Evolutionary conservation across 768 basidiomycete species (phyloP), one percentile per base, ranked within the genome.

Genomic region (Agrocybe praecox): DNA sequence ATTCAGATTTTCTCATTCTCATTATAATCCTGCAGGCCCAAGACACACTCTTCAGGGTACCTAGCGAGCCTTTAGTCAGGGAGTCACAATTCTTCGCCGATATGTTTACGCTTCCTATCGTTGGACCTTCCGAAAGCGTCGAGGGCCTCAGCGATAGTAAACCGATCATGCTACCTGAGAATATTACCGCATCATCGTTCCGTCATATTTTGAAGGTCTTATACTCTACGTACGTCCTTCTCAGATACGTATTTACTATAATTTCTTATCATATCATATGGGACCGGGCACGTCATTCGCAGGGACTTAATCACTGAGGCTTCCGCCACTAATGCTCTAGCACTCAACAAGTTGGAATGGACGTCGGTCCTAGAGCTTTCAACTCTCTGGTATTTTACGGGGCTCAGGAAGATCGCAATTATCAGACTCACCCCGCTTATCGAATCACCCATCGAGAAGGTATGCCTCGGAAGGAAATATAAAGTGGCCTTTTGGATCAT

Each of bases 401-500:
- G n/a, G 17, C 36, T 19, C 26, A 34, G 50, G 21, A 33, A 14
- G 36, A 6, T 40, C 6, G 36, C 36, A 40, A 40, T 40, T 12
- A 15, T n/a, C 14, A 14, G n/a, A 3, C 36, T 40, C 6, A 40
- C 5, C 14, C 3, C 14, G 5, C 36, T 40, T 12, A 14, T 40
- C 26, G 26, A 29, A 6, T 15, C 36, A 6, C 36, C 36, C 3
- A 40, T 40, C n/a, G 36, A 40, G 36, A 40, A 40, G 12, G 36
- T 77, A 21, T 52, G 52, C 6, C 57, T 77, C 7, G 76, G 72
- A 1, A 68, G 69, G n/a, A 59, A 70, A 46, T 69, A 70, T 36
- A 64, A 68, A 5, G 65, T 81, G 21, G 43, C 57, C 2, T 40
- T 56, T 2, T 80, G 79, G 76, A 55, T 78, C 2, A 36, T 67